A percentile compares a stretch with the other conserved stretches of the same genome.
Evolutionary conservation across 805 yeast species (phyloP).

Genomic region (Myxozyma vanderwaltii): DNA sequence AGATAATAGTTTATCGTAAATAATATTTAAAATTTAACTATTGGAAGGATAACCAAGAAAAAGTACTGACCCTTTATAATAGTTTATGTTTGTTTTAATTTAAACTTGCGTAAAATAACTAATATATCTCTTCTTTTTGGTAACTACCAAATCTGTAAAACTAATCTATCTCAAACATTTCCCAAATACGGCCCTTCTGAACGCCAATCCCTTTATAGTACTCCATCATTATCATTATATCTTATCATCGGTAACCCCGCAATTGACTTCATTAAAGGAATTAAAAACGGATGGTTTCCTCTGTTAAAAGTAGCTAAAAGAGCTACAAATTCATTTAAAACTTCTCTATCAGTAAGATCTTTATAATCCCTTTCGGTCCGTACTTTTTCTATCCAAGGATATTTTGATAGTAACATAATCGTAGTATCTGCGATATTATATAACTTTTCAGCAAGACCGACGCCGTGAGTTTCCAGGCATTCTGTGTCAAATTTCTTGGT

Average conservation of each 20-base stretch:
- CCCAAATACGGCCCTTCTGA: no score
- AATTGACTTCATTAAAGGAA: slow-evolving; percentile 14
- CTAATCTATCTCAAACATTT: no score
- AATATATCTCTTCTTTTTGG: no score
- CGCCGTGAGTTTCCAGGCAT: slow-evolving; percentile 20
- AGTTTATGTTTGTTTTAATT: no score
- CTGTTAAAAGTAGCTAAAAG: slow-evolving; percentile 19
- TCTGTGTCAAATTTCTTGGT: slow-evolving; percentile 2
- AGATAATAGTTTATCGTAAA: no score
- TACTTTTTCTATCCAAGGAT: not conserved
- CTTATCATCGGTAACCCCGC: not conserved
- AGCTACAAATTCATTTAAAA: slow-evolving; percentile 9
- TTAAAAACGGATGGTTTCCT: slow-evolving; percentile 16
- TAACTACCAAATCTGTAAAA: no score
- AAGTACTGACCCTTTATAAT: no score
- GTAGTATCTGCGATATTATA: slow-evolving; percentile 16
- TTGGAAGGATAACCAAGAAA: no score
- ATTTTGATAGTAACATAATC: not conserved
- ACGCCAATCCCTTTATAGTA: no score
- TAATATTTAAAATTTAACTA: no score
- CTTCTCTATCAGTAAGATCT: slow-evolving; percentile 3
- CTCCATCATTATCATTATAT: no score
- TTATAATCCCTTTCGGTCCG: not conserved
- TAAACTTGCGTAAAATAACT: no score
- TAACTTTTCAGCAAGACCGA: slow-evolving; percentile 17